Conservation (phyloP, 1,139 yeast species). For the Candida tropicalis region DNA sequence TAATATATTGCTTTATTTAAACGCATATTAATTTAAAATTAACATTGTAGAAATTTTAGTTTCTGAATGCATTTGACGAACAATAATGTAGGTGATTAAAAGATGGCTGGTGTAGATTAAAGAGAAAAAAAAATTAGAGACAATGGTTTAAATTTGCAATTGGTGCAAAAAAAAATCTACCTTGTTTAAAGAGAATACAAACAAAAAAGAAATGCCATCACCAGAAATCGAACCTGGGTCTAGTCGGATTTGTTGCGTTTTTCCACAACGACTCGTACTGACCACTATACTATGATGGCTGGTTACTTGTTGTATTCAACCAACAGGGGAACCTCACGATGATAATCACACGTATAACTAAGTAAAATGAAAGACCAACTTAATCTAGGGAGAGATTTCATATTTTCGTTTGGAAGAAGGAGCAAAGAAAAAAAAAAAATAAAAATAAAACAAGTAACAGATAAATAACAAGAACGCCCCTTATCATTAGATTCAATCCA, state of each 20-base stretch:
- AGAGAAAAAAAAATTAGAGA: no score
- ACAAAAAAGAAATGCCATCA: neutral
- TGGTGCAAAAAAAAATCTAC: no score
- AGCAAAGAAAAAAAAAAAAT: neutral
- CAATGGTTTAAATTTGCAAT: no score
- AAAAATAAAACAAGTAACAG: neutral
- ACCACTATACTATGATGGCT: constrained; percentile 2
- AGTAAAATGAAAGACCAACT: no score
- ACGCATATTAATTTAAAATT: neutral
- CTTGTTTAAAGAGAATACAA: neutral
- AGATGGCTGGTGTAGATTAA: no score
- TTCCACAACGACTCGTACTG: neutral
- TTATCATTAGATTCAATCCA: no score
- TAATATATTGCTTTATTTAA: neutral
- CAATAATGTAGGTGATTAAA: no score
- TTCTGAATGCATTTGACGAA: no score
- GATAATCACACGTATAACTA: no score
- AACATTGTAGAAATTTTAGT: no score
- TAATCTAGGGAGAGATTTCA: neutral
- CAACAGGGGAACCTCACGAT: no score
- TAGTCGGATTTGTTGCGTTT: neutral
- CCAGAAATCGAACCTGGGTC: constrained; percentile 3
- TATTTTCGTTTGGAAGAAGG: neutral
- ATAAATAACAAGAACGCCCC: no score
- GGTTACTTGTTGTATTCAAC: neutral